Evolutionary conservation across 805 yeast genomes (phyloP).

Genomic region (Nakazawaea holstii): DNA sequence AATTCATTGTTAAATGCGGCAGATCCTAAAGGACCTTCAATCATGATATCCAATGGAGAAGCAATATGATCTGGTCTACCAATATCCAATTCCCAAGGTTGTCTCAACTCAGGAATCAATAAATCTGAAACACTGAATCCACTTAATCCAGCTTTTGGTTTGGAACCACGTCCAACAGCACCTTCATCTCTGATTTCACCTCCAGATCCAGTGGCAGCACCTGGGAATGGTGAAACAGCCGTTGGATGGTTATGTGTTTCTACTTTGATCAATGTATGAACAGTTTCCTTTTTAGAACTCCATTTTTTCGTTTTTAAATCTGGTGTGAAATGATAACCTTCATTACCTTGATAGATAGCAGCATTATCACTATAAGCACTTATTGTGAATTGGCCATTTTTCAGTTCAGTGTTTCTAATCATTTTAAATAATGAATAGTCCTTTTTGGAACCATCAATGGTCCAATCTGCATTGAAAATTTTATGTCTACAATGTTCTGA

Average conservation of each 20-base stretch:
- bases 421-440: constrained; percentile 78
- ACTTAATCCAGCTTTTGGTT: constrained; percentile 91
- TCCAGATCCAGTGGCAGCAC: constrained; percentile 99
- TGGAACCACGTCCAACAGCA: constrained; percentile 98
- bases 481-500: constrained; percentile 99
- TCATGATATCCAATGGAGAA: constrained; percentile 87
- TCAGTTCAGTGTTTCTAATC: constrained; percentile 90
- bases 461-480: constrained; percentile 98
- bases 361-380: constrained; percentile 98
- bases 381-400: constrained; percentile 75
- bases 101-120: constrained; percentile 74
- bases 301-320: constrained; percentile 68
- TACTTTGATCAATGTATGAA: constrained; percentile 88
- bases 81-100: constrained; percentile 92
- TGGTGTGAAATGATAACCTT: constrained; percentile 76
- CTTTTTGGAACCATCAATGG: constrained; percentile 76
- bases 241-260: constrained; percentile 99
- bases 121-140: constrained; percentile 93
- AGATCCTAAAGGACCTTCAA: constrained; percentile 95
- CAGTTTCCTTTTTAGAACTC: constrained; percentile 68
- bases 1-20: constrained; percentile 98
- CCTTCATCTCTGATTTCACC: constrained; percentile 99
- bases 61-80: constrained; percentile 95
- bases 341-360: constrained; percentile 85
- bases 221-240: constrained; percentile 98